Evolutionary conservation across 139 green algal species (phyloP), one percentile per base, ranked within the genome.

Genomic region (Yamagishiella unicocca): DNA sequence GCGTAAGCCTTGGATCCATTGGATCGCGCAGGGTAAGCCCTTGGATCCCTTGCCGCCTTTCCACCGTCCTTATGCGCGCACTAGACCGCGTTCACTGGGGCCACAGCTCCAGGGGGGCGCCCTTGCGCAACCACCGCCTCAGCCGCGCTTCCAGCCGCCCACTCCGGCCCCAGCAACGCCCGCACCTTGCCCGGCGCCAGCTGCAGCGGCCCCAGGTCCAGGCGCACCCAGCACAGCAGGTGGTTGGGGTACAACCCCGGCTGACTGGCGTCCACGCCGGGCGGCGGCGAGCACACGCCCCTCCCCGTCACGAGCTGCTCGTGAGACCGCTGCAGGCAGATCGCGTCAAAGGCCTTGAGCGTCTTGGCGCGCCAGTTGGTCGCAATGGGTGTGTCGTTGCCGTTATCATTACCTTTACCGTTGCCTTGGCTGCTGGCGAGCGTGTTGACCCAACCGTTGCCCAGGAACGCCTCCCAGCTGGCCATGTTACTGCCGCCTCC

Each of bases 131-230:
- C 17, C 68, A 3, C 70, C 70, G 38, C 70, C 6, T 14, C 54
- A 35, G 4, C 53, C 54, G 21, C 53, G 25, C 38, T 19, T 5
- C 2, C 78, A 38, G 29, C 42, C 42, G 29, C 0, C 43, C n/a
- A n/a, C 17, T 0, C 61, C 45, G 82, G 82, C 35, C 4, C 24
- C 50, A 29, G 12, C 67, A 87, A 50, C 67, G 67, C 33, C 45
- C 82, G 67, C 50, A 80, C 40, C 82, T 87, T 87, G 19, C 82
- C 82, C 17, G 82, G 67, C 6, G 67, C 82, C 27, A 21, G 0
- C 82, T 81, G 67, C 82, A 87, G 82, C 46, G 67, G 25, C 67
- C 25, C 35, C 82, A 87, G 37, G 25, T 87, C 82, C 50, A 87
- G 66, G 45, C 25, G 8, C 46, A 66, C 67, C 82, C 82, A 87